Conservation (phyloP, 1,284 basidiomycete species). For the Sanguinoderma infundibulare region DNA sequence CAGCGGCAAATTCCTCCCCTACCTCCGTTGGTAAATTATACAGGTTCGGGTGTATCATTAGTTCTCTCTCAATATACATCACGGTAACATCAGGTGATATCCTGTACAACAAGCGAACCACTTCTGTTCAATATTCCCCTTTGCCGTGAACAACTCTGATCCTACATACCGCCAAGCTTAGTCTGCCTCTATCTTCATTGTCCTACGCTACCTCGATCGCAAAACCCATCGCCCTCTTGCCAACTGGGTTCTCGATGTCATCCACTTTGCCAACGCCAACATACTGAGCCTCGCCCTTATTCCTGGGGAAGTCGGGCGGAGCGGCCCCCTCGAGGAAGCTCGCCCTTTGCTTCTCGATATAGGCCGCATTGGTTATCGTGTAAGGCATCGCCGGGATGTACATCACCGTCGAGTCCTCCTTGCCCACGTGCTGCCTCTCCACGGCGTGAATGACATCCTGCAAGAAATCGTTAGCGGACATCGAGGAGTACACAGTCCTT, state of each 20-base stretch:
- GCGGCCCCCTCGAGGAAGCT: conserved; percentile 63
- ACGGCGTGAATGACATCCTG: conserved; percentile 82
- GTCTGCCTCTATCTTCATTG: neutral
- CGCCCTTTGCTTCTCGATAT: conserved; percentile 65
- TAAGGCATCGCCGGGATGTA: conserved; percentile 85
- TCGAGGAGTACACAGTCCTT: neutral
- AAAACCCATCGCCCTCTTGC: conserved; percentile 60
- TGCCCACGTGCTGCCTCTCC: conserved; percentile 72
- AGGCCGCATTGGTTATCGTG: conserved; percentile 65
- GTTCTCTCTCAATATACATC: neutral
- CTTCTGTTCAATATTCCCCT: neutral
- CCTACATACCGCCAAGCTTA: neutral
- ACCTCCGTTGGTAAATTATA: conserved; percentile 60
- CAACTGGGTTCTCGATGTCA: conserved; percentile 53
- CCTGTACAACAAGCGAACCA: conserved; percentile 7
- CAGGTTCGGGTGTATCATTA: neutral
- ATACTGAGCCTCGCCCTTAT: conserved; percentile 59
- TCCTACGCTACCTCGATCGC: conserved; percentile 31
- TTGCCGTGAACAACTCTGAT: neutral
- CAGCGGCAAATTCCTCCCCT: conserved; percentile 78
- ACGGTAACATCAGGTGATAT: neutral
- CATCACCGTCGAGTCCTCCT: conserved; percentile 76
- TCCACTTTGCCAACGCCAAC: conserved; percentile 50
- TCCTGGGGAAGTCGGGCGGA: conserved; percentile 78
- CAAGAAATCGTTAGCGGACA: neutral